These are phyloP conservation scores for Garcia nutans DNA, from an alignment of 345 rosid genomes.

Conservation along the genomic window DNA sequence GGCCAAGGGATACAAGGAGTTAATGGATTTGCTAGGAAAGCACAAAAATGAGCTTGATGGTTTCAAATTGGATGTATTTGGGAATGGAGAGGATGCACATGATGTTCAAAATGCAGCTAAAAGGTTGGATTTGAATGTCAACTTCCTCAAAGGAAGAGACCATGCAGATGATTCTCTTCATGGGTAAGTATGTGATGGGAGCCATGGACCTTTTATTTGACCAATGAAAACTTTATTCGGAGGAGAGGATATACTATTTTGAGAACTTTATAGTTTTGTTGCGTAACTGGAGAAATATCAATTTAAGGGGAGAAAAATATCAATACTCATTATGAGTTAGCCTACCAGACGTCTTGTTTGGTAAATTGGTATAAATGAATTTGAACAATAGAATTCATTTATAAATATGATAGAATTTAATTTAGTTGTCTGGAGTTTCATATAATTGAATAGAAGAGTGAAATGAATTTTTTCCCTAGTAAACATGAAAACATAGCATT, in stretches of 20 bases:
- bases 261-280: background rate
- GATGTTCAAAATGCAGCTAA: slow-evolving; percentile 79
- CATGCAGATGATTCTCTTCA: slow-evolving; percentile 95
- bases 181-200: slow-evolving; percentile 46
- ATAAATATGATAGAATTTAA: too few relatives aligned
- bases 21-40: slow-evolving; percentile 78
- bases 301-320: background rate
- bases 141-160: slow-evolving; percentile 85
- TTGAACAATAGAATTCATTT: too few relatives aligned
- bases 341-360: background rate
- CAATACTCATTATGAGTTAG: background rate
- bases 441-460: too few relatives aligned
- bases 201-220: background rate
- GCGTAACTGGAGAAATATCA: background rate
- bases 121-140: slow-evolving; percentile 68
- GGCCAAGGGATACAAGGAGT: slow-evolving; percentile 98
- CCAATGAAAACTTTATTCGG: background rate
- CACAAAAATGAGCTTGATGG: slow-evolving; percentile 77
- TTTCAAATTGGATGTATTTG: slow-evolving; percentile 87
- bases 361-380: too few relatives aligned
- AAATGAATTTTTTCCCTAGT: too few relatives aligned
- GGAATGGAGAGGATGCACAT: slow-evolving; percentile 91
- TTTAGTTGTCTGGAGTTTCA: too few relatives aligned
- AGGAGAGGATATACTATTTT: background rate
- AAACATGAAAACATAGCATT: too few relatives aligned